Evolutionary conservation across 768 basidiomycete genomes (phyloP).

Genomic region (Mycena capillaripes): DNA sequence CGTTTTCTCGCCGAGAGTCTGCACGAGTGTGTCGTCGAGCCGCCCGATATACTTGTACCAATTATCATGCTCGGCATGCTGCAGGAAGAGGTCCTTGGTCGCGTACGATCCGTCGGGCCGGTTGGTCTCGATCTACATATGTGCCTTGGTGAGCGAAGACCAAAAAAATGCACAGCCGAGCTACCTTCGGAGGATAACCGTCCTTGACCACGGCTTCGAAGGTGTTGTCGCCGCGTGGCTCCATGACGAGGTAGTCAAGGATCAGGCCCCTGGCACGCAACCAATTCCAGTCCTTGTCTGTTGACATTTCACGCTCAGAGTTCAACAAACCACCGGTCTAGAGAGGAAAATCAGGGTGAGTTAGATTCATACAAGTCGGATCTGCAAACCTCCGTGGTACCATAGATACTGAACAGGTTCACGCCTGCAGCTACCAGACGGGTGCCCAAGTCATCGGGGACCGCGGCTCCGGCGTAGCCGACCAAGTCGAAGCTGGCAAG

Average conservation of each 20-base stretch:
- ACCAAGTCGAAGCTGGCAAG: conserved; percentile 63
- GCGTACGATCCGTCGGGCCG: conserved; percentile 68
- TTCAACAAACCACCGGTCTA: conserved; percentile 59
- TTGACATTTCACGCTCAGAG: conserved; percentile 61
- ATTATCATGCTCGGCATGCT: conserved; percentile 54
- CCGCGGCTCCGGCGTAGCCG: conserved; percentile 64
- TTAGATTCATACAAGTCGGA: background rate
- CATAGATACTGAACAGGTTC: conserved; percentile 63
- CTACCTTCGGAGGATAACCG: conserved; percentile 64
- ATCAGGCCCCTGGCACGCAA: conserved; percentile 47
- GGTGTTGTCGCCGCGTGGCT: conserved; percentile 54
- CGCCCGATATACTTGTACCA: conserved; percentile 66
- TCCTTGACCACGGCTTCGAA: conserved; percentile 66
- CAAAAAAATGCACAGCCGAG: conserved; percentile 4
- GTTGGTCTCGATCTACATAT: conserved; percentile 51
- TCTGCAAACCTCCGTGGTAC: conserved; percentile 54
- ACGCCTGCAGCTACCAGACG: conserved; percentile 63
- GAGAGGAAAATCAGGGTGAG: background rate
- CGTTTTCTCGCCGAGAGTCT: conserved; percentile 66
- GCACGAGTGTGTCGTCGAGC: conserved; percentile 67
- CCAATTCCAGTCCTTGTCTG: conserved; percentile 72
- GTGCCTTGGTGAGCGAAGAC: background rate
- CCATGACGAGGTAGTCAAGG: conserved; percentile 58
- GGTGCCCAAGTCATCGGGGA: conserved; percentile 69
- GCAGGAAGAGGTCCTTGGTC: conserved; percentile 66